Evolutionary conservation across 495 filamentous ascomycete species (phyloP).

Genomic region (Sabuloglossum arenarium): DNA sequence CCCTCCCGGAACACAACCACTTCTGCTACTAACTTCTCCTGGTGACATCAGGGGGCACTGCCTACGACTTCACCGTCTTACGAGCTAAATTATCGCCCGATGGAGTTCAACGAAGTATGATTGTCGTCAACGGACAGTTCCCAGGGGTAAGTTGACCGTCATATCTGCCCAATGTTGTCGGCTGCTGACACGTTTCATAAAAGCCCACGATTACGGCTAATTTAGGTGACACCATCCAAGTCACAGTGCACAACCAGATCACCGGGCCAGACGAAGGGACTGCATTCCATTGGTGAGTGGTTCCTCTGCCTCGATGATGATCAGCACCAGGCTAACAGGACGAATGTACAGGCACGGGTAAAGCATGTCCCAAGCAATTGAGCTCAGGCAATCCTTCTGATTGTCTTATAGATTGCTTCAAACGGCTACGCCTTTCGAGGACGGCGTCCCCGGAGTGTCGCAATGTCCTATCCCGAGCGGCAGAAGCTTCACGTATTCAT

Average conservation of each 20-base stretch:
- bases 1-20: too few species aligned
- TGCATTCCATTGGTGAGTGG: conserved; percentile 21
- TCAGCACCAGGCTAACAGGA: too few species aligned
- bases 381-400: too few species aligned
- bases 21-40: too few species aligned
- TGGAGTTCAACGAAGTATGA: conserved; percentile 16
- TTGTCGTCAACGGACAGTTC: conserved; percentile 12
- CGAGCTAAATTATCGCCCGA: background rate
- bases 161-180: background rate
- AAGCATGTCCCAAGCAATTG: too few species aligned
- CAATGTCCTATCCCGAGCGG: conserved; percentile 26
- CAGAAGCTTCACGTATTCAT: conserved; percentile 26
- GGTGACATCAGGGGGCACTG: too few species aligned
- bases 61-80: background rate
- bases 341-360: background rate
- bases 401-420: too few species aligned
- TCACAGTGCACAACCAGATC: conserved; percentile 19
- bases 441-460: conserved; percentile 29
- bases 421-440: background rate
- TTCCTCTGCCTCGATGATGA: too few species aligned
- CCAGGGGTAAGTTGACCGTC: background rate
- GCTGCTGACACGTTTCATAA: background rate
- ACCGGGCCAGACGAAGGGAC: conserved; percentile 17
- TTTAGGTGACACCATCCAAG: conserved; percentile 16
- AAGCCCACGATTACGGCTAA: conserved; percentile 7